Conservation (phyloP, 139 green algal species). For the Micromonas commoda region DNA sequence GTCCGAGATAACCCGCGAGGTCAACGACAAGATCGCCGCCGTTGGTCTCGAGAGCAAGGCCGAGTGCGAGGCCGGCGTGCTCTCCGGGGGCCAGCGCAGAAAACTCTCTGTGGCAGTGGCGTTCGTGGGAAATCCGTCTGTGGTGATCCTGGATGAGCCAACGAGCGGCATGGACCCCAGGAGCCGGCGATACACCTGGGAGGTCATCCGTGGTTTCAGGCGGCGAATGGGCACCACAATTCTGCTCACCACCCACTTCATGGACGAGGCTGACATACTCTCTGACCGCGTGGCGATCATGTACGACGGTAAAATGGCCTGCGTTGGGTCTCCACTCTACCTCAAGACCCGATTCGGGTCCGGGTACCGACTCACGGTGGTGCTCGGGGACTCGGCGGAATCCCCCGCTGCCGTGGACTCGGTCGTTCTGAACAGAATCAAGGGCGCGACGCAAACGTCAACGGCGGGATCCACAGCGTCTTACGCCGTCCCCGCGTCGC, state of each 20-base stretch:
- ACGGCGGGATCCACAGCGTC: not conserved
- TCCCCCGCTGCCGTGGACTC: not conserved
- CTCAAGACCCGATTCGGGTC: conserved; percentile 40
- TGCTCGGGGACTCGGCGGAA: not conserved
- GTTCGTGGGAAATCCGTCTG: conserved; percentile 75
- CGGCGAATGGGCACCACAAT: conserved; percentile 25
- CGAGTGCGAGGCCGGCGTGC: not conserved
- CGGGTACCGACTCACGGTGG: conserved; percentile 33
- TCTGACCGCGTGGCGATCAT: conserved; percentile 52
- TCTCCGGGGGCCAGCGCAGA: conserved; percentile 46
- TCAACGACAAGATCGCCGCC: not conserved
- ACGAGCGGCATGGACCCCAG: conserved; percentile 90
- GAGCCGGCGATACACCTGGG: conserved; percentile 76
- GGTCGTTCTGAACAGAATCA: not conserved
- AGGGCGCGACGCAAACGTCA: not conserved
- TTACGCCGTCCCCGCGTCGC: conserved; percentile 11
- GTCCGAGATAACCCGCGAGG: not conserved
- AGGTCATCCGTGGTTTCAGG: conserved; percentile 66
- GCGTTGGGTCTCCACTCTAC: conserved; percentile 40
- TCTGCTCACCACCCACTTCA: conserved; percentile 52
- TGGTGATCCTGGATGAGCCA: conserved; percentile 92
- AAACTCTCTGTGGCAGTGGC: conserved; percentile 65
- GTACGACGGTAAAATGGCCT: conserved; percentile 38
- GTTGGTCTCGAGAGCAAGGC: conserved; percentile 36
- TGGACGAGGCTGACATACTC: conserved; percentile 55